Percentiles rank a stretch among this genome's conserved stretches.
Evolutionary conservation across 768 basidiomycete genomes (phyloP).

Genomic region (Amyloporia xantha): DNA sequence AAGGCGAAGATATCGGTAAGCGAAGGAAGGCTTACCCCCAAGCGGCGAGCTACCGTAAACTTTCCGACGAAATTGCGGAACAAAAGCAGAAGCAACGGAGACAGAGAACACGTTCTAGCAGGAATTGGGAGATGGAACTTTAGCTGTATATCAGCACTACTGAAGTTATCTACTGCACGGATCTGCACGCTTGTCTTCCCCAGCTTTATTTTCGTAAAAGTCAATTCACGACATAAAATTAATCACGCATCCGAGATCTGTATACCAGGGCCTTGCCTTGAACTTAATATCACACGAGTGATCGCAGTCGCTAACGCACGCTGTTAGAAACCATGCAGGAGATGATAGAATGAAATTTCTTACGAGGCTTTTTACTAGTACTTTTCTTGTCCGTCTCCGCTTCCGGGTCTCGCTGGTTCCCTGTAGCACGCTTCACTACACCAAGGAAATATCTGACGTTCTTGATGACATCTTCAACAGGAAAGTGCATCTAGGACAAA

Average conservation of each 20-base stretch:
- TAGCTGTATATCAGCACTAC: no score
- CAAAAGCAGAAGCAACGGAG: constrained; percentile 25
- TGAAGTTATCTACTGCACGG: no score
- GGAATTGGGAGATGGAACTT: not conserved
- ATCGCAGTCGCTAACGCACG: constrained; percentile 59
- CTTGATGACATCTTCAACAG: constrained; percentile 65
- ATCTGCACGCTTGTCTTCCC: no score
- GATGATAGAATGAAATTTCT: constrained; percentile 7
- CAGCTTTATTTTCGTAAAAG: no score
- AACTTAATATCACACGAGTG: constrained; percentile 77
- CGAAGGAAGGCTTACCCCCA: constrained; percentile 23
- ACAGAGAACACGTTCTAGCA: not conserved
- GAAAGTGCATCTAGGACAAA: constrained; percentile 58
- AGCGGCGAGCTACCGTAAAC: constrained; percentile 30
- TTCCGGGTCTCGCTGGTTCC: constrained; percentile 55
- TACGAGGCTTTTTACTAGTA: constrained; percentile 37
- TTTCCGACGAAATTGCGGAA: constrained; percentile 36
- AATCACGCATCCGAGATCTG: constrained; percentile 69
- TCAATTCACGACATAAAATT: not conserved
- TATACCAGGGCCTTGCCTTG: constrained; percentile 85
- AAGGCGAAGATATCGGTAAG: constrained; percentile 55
- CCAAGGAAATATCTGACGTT: constrained; percentile 75
- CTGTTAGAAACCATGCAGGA: not conserved
- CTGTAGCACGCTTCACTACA: constrained; percentile 69
- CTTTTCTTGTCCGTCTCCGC: constrained; percentile 31